These are phyloP conservation scores for Circinella minor DNA, from an alignment of 371 early-diverging fungal species.

Conservation along the genomic window DNA sequence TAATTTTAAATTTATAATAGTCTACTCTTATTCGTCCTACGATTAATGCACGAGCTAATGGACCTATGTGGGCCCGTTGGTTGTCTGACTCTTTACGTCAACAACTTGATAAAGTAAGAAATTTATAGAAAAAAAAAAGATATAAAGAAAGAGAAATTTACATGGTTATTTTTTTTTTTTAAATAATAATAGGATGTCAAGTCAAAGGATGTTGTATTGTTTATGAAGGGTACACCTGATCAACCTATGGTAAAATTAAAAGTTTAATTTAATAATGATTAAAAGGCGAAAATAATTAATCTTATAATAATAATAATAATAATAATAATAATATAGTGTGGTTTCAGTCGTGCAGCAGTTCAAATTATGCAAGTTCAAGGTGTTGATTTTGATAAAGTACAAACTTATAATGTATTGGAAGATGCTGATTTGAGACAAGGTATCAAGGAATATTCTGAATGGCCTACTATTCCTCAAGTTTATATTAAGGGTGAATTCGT, in stretches of 20 bases:
- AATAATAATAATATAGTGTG: conserved; percentile 68
- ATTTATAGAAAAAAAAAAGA: neutral
- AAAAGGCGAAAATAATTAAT: too few species aligned
- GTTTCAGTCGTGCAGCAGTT: conserved; percentile 91
- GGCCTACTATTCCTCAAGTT: conserved; percentile 99
- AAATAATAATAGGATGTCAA: conserved; percentile 60
- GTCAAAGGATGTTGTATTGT: conserved; percentile 77
- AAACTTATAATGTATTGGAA: conserved; percentile 86
- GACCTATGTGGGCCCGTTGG: conserved; percentile 67
- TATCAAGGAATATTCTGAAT: conserved; percentile 93
- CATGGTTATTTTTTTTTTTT: neutral
- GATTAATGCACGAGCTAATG: conserved; percentile 28
- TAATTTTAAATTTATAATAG: conserved; percentile 19
- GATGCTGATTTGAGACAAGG: conserved; percentile 90
- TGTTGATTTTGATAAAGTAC: conserved; percentile 72
- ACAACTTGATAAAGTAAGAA: conserved; percentile 62
- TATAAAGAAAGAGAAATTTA: neutral
- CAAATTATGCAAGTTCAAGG: conserved; percentile 90
- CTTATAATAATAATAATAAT: neutral
- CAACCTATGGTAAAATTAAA: conserved; percentile 69
- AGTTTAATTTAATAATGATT: too few species aligned
- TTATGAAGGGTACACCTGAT: conserved; percentile 96
- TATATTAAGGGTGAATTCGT: conserved; percentile 97
- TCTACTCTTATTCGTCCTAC: conserved; percentile 45
- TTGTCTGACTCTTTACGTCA: conserved; percentile 79